Evolutionary conservation across 331 rosid species (phyloP).

Genomic region (Pyracantha coccinea): DNA sequence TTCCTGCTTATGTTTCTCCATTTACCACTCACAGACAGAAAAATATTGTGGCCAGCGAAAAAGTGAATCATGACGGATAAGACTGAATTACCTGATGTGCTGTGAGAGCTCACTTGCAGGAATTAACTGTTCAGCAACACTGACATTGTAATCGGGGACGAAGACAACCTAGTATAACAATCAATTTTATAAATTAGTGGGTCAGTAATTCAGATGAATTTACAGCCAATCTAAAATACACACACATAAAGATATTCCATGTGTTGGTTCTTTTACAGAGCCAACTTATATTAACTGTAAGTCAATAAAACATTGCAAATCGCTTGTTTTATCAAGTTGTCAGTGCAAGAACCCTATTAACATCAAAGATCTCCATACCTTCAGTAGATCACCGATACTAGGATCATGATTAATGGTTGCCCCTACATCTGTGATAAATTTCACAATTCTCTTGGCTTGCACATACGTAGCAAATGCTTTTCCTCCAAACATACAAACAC

Average conservation of each 20-base stretch:
- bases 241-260: neutral
- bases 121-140: conserved; percentile 86
- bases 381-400: conserved; percentile 87
- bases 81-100: conserved; percentile 66
- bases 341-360: neutral
- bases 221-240: neutral
- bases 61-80: conserved; percentile 6
- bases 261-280: neutral
- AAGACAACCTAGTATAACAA: conserved; percentile 62
- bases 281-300: neutral
- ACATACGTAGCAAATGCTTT: conserved; percentile 91
- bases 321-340: neutral
- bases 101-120: conserved; percentile 99
- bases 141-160: conserved; percentile 95
- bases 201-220: neutral
- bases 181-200: neutral
- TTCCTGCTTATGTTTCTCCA: neutral
- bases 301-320: neutral
- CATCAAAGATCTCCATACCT: conserved; percentile 41
- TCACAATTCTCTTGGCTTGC: conserved; percentile 98
- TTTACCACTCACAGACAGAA: neutral
- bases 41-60: neutral
- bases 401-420: conserved; percentile 81
- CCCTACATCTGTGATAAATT: conserved; percentile 94
- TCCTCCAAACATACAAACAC: conserved; percentile 97